Percentiles rank a stretch among this genome's conserved stretches.
Evolutionary conservation across 2,329 filamentous ascomycete genomes (phyloP).

Genomic region (Microdochium nivale): DNA sequence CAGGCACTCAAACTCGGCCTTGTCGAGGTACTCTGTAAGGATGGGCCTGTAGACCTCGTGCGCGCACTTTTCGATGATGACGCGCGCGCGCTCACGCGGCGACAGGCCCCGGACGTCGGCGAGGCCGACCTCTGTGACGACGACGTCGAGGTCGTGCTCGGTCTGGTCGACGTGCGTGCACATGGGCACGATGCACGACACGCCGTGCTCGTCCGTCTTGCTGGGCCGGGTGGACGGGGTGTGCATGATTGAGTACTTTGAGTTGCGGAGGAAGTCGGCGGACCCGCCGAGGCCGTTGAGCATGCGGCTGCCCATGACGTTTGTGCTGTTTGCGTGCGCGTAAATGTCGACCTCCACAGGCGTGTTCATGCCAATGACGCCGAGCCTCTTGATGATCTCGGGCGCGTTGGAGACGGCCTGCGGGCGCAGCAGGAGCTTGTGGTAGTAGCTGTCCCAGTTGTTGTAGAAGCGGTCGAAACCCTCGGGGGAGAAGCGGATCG

Average conservation of each 20-base stretch:
- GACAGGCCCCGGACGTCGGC: slow-evolving; percentile 78
- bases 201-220: slow-evolving; percentile 74
- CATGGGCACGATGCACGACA: slow-evolving; percentile 88
- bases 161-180: slow-evolving; percentile 89
- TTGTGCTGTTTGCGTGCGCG: slow-evolving; percentile 85
- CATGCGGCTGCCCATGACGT: slow-evolving; percentile 80
- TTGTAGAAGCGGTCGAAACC: slow-evolving; percentile 89
- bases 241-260: slow-evolving; percentile 88
- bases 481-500: slow-evolving; percentile 82
- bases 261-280: slow-evolving; percentile 61
- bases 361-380: slow-evolving; percentile 91
- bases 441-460: slow-evolving; percentile 70
- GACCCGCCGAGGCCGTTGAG: slow-evolving; percentile 66
- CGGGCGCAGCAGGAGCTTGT: slow-evolving; percentile 78
- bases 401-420: slow-evolving; percentile 85
- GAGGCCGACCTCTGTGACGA: slow-evolving; percentile 68
- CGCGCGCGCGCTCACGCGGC: slow-evolving; percentile 70
- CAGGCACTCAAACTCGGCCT: slow-evolving; percentile 79
- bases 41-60: slow-evolving; percentile 82
- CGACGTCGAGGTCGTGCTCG: slow-evolving; percentile 83
- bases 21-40: slow-evolving; percentile 72
- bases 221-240: slow-evolving; percentile 72
- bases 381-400: slow-evolving; percentile 80
- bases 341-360: slow-evolving; percentile 93
- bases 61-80: slow-evolving; percentile 81